Conservation (phyloP, 768 basidiomycete species). For the Rhodotorula graminis region DNA sequence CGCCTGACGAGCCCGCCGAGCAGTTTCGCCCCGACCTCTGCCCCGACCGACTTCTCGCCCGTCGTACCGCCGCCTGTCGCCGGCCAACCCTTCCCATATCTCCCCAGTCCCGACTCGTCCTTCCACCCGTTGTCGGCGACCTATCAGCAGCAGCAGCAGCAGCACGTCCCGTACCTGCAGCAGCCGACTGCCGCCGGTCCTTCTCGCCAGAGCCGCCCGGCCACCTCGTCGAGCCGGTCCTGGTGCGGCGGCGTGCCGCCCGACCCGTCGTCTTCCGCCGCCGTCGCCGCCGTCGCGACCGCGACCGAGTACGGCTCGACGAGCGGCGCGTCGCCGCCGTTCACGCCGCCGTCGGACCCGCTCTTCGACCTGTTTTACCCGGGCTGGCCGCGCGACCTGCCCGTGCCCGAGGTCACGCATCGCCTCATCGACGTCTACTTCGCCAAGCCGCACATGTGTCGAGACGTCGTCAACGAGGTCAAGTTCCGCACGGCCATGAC, state of each 20-base stretch:
- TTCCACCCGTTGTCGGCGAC: too few species aligned
- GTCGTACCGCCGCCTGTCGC: too few species aligned
- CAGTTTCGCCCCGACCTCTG: too few species aligned
- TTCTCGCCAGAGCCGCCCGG: too few species aligned
- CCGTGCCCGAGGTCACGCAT: slow-evolving; percentile 27
- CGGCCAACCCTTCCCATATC: too few species aligned
- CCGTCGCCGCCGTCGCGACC: background rate
- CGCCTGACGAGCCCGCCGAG: background rate
- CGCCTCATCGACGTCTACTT: slow-evolving; percentile 40
- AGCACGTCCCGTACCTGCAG: too few species aligned
- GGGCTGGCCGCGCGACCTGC: slow-evolving; percentile 36
- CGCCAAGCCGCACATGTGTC: slow-evolving; percentile 11
- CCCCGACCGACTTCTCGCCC: background rate
- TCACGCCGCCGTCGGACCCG: slow-evolving; percentile 2
- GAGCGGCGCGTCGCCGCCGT: background rate
- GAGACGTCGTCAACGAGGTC: slow-evolving; percentile 28
- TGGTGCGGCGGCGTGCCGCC: background rate
- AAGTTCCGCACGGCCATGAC: slow-evolving; percentile 21
- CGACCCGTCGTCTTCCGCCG: too few species aligned
- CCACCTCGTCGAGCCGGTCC: too few species aligned
- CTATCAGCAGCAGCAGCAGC: background rate
- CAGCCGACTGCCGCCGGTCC: too few species aligned
- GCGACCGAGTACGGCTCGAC: background rate
- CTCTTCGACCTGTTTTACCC: slow-evolving; percentile 34
- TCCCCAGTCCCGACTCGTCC: too few species aligned